phyloP scores from a whole-genome alignment of 2,329 filamentous ascomycete genomes.

The Zopfia rhizophila region DNA sequence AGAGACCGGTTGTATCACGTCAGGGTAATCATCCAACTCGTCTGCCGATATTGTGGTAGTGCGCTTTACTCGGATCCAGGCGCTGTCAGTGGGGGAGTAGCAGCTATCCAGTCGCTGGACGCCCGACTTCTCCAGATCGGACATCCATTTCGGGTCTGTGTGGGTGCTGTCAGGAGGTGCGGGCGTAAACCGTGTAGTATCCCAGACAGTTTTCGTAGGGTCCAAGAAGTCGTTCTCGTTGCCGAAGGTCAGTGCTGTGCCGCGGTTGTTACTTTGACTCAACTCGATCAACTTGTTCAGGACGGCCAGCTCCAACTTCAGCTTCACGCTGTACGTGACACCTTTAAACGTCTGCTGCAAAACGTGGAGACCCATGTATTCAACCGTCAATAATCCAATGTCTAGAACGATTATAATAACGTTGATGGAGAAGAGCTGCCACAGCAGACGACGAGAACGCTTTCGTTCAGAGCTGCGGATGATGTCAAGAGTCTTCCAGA shows the following conservation, averaged over 20 bases:
- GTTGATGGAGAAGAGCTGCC: conserved; percentile 51
- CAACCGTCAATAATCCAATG: conserved; percentile 46
- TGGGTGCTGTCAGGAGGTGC: conserved; percentile 25
- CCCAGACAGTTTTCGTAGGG: conserved; percentile 30
- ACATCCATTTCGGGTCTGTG: conserved; percentile 31
- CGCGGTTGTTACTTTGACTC: conserved; percentile 14
- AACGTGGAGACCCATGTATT: conserved; percentile 44
- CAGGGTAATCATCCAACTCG: conserved; percentile 18
- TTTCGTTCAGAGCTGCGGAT: conserved; percentile 47
- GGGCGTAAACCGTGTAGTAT: conserved; percentile 29
- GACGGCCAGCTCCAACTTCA: conserved; percentile 65
- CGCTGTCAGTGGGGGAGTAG: conserved; percentile 26
- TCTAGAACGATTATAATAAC: conserved; percentile 51
- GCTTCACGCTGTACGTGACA: conserved; percentile 54
- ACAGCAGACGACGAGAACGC: conserved; percentile 40
- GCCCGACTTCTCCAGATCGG: conserved; percentile 28
- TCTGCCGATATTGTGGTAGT: conserved; percentile 15
- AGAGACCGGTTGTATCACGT: conserved; percentile 19
- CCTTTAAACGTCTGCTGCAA: conserved; percentile 50
- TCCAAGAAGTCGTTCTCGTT: conserved; percentile 33
- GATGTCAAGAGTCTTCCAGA: conserved; percentile 58
- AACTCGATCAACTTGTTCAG: conserved; percentile 54
- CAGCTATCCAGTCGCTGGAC: conserved; percentile 20
- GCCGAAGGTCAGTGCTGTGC: conserved; percentile 19
- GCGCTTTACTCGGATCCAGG: conserved; percentile 20